phyloP scores from a whole-genome alignment of 441 rosid genomes.

The Erysimum pusillum region DNA sequence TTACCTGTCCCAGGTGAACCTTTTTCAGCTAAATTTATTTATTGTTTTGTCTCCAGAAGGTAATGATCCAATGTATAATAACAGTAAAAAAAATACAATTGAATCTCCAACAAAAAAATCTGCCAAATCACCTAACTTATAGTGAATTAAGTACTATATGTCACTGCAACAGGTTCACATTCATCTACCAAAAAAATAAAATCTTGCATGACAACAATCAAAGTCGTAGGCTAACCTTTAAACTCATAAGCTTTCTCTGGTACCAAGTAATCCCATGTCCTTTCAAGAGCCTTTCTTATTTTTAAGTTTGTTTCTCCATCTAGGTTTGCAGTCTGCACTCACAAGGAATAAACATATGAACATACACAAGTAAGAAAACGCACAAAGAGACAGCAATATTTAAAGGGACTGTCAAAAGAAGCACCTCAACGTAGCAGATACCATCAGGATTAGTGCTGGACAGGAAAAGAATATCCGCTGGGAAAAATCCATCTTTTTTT shows the following conservation, averaged over 20 bases:
- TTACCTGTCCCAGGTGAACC: slow-evolving; percentile 22
- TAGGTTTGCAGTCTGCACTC: slow-evolving; percentile 92
- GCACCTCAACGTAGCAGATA: slow-evolving; percentile 96
- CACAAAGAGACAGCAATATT: slow-evolving; percentile 69
- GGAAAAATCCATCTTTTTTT: slow-evolving; percentile 93
- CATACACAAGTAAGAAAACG: slow-evolving; percentile 13
- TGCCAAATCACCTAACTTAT: slow-evolving; percentile 14
- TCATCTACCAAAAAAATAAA: neutral
- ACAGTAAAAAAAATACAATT: neutral
- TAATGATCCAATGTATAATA: slow-evolving; percentile 1
- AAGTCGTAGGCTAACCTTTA: slow-evolving; percentile 64
- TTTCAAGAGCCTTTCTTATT: slow-evolving; percentile 97
- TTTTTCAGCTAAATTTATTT: slow-evolving; percentile 22
- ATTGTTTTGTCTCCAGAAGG: neutral
- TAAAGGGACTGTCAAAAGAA: slow-evolving; percentile 57
- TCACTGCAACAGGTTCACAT: slow-evolving; percentile 31
- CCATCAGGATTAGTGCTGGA: slow-evolving; percentile 96
- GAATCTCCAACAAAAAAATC: slow-evolving; percentile 3
- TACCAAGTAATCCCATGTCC: slow-evolving; percentile 95
- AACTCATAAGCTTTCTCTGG: slow-evolving; percentile 92
- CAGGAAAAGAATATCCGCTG: slow-evolving; percentile 92
- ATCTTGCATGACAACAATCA: slow-evolving; percentile 3
- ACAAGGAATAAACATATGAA: slow-evolving; percentile 16
- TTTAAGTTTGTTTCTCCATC: slow-evolving; percentile 99
- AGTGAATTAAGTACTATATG: neutral